Percentiles rank a stretch among this genome's conserved stretches.
Evolutionary conservation across 2,329 filamentous ascomycete species (phyloP).

Genomic region (Claviceps paspali): DNA sequence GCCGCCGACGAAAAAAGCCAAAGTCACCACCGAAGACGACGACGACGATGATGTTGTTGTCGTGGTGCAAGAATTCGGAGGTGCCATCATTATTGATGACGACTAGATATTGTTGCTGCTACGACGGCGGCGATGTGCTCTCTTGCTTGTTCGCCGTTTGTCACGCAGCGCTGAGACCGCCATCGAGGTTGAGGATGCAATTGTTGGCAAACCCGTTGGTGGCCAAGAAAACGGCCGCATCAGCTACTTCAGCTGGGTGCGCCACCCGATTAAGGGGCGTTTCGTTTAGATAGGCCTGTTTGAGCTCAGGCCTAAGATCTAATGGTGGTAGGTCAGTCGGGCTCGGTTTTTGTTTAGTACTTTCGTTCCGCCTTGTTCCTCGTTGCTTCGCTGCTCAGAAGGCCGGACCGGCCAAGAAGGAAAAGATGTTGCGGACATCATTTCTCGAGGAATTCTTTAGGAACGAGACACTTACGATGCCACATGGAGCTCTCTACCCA

Average conservation of each 20-base stretch:
- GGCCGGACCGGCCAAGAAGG: no score
- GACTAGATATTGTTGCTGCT: constrained; percentile 20
- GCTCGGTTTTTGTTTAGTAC: constrained; percentile 1
- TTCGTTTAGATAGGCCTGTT: constrained; percentile 23
- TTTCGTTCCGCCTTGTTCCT: no score
- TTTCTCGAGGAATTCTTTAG: constrained; percentile 1
- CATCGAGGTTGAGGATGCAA: constrained; percentile 73
- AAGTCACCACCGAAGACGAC: constrained; percentile 15
- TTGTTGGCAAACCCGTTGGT: constrained; percentile 75
- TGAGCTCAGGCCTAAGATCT: constrained; percentile 24
- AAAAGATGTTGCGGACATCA: not conserved
- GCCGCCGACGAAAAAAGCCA: constrained; percentile 34
- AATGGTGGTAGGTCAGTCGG: constrained; percentile 20
- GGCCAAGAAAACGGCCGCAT: constrained; percentile 64
- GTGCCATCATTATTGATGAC: constrained; percentile 54
- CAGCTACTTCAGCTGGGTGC: constrained; percentile 55
- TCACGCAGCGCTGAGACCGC: constrained; percentile 58
- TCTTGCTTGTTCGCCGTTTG: not conserved
- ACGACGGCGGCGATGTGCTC: not conserved
- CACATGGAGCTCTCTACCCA: constrained; percentile 78
- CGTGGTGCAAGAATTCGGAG: constrained; percentile 37
- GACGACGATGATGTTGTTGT: constrained; percentile 23
- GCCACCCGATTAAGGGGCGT: constrained; percentile 58
- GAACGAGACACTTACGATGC: constrained; percentile 35
- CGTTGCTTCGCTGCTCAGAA: no score